A percentile compares a stretch with the other conserved stretches of the same genome.
Evolutionary conservation across 768 basidiomycete species (phyloP).

Genomic region (Chalciporus piperatus): DNA sequence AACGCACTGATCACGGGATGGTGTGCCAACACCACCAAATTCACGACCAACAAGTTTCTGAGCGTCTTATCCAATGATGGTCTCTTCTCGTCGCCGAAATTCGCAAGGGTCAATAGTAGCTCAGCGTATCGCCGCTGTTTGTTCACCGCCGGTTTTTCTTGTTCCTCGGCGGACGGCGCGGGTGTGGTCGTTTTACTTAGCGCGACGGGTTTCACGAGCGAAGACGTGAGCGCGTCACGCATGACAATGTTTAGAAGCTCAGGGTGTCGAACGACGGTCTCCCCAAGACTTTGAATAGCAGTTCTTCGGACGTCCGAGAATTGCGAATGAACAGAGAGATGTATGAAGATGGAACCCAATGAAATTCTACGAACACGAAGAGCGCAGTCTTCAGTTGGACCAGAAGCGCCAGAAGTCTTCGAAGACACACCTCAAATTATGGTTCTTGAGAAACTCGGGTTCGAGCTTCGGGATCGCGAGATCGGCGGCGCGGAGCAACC

Average conservation of each 20-base stretch:
- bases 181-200: conserved; percentile 21
- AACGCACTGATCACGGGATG: conserved; percentile 62
- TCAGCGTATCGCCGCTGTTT: conserved; percentile 52
- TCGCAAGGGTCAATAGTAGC: conserved; percentile 50
- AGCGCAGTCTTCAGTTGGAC: not conserved
- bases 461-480: conserved; percentile 47
- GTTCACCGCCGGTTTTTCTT: conserved; percentile 41
- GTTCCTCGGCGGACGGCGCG: conserved; percentile 29
- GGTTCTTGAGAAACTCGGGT: conserved; percentile 50
- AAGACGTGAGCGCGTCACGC: conserved; percentile 54
- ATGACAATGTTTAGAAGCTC: conserved; percentile 50
- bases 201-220: conserved; percentile 40
- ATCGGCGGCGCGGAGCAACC: conserved; percentile 70
- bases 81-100: conserved; percentile 39
- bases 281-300: conserved; percentile 42
- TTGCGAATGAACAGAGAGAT: conserved; percentile 62
- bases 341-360: conserved; percentile 64
- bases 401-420: not conserved
- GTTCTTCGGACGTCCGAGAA: conserved; percentile 52
- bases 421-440: conserved; percentile 46
- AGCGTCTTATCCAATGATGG: conserved; percentile 40
- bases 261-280: conserved; percentile 40
- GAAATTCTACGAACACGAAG: conserved; percentile 41
- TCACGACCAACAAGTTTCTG: conserved; percentile 47
- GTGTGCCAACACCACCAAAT: conserved; percentile 68